Evolutionary conservation across 192 early-diverging fungal genomes (phyloP), one percentile per base, ranked within the genome.

Genomic region (Coemansia sp.): DNA sequence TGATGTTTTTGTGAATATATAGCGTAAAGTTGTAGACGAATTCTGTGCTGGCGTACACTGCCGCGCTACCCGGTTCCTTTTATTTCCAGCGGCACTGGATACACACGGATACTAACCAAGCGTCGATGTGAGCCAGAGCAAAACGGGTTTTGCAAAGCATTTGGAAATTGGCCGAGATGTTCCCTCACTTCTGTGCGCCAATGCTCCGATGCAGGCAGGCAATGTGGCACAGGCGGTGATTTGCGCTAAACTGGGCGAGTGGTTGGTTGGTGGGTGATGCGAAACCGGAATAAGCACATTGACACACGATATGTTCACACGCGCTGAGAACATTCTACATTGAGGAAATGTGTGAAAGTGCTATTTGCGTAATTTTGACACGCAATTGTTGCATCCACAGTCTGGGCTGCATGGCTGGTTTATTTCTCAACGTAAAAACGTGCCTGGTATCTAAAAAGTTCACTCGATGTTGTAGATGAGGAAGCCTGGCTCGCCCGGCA

Each of bases 401-500:
- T n/a, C n/a, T n/a, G n/a, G n/a, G n/a, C n/a, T n/a, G n/a, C n/a
- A n/a, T n/a, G n/a, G n/a, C n/a, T n/a, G n/a, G n/a, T n/a, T n/a
- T n/a, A n/a, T n/a, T n/a, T n/a, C n/a, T n/a, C n/a, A n/a, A n/a
- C n/a, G n/a, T n/a, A n/a, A n/a, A n/a, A n/a, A n/a, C n/a, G n/a
- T n/a, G n/a, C n/a, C n/a, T n/a, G n/a, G n/a, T n/a, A n/a, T n/a
- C n/a, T n/a, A n/a, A 43, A 19, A 19, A 10, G 43, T 7, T 43
- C 2, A 6, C 29, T 48, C 28, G 32, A 25, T 21, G 29, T 69
- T 79, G 43, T 64, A 52, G 24, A 80, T 71, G 27, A 71, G 53
- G 58, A 80, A 60, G 42, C 72, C 31, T 3, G 77, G 77, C 61
- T 80, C 72, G 28, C 77, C 77, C n/a, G 77, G 77, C 18, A 75